These are phyloP conservation scores for Lentithecium fluviatile DNA, from an alignment of 495 filamentous ascomycete species.

Conservation along the genomic window DNA sequence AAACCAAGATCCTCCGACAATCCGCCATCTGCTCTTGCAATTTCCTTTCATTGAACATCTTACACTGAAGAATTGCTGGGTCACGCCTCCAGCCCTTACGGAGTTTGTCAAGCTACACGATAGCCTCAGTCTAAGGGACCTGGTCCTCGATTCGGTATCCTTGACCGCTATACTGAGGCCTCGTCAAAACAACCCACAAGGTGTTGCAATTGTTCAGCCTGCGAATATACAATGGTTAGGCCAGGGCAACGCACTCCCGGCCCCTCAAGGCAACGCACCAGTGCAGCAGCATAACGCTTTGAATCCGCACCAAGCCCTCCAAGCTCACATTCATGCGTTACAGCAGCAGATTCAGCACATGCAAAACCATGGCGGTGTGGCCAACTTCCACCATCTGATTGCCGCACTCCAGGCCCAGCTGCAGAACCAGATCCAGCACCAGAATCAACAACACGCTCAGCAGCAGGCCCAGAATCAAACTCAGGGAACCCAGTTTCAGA, in stretches of 20 bases:
- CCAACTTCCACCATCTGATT: neutral
- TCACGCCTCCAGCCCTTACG: constrained; percentile 36
- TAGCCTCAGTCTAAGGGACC: constrained; percentile 23
- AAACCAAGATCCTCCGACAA: neutral
- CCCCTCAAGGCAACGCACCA: no score
- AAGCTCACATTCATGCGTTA: constrained; percentile 23
- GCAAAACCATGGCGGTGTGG: no score
- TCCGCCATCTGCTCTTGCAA: constrained; percentile 7
- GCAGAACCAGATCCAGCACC: constrained; percentile 20
- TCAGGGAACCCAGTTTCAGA: constrained; percentile 13
- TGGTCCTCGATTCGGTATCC: constrained; percentile 41
- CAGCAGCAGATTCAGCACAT: constrained; percentile 27
- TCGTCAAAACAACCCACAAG: constrained; percentile 11
- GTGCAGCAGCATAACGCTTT: no score
- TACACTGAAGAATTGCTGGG: constrained; percentile 44
- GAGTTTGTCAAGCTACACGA: constrained; percentile 35
- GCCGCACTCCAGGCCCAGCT: constrained; percentile 17
- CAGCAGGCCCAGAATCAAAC: constrained; percentile 8
- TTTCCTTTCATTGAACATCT: constrained; percentile 41
- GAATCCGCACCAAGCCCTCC: neutral
- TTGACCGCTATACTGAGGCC: constrained; percentile 37
- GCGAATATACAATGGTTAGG: no score
- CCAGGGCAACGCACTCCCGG: no score
- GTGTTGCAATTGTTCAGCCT: neutral
- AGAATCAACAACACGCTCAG: neutral